Evolutionary conservation across 352 stramenopile species (phyloP).

Genomic region (Phytophthora citricola): DNA sequence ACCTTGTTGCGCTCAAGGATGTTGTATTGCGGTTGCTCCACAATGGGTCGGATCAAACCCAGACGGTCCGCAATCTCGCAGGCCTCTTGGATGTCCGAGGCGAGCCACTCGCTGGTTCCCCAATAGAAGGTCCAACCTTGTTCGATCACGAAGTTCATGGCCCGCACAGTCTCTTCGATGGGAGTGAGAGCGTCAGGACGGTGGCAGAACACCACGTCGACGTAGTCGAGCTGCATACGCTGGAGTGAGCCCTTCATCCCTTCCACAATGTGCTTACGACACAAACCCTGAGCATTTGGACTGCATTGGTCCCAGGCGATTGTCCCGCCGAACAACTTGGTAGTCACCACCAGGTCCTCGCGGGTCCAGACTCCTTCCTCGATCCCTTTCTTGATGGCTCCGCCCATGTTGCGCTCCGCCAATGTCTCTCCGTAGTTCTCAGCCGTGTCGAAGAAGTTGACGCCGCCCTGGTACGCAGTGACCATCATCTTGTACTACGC

Average conservation of each 20-base stretch:
- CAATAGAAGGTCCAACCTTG: slow-evolving; percentile 33
- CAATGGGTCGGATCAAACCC: slow-evolving; percentile 8
- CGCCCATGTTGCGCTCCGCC: slow-evolving; percentile 45
- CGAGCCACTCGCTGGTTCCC: slow-evolving; percentile 14
- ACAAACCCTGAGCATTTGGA: slow-evolving; percentile 40
- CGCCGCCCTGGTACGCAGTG: slow-evolving; percentile 3
- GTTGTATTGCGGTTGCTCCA: slow-evolving; percentile 13
- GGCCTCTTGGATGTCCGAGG: slow-evolving; percentile 7
- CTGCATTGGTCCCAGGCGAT: slow-evolving; percentile 2
- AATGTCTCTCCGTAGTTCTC: slow-evolving; percentile 7
- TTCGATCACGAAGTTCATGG: slow-evolving; percentile 68
- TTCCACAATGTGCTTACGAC: slow-evolving; percentile 58
- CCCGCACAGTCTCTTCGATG: slow-evolving; percentile 61
- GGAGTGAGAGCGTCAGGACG: slow-evolving; percentile 56
- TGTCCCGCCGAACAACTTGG: slow-evolving; percentile 56
- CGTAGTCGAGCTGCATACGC: slow-evolving; percentile 53
- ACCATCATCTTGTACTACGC: slow-evolving; percentile 9
- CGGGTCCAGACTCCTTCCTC: slow-evolving; percentile 41
- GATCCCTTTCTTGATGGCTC: slow-evolving; percentile 49
- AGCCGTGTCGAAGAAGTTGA: slow-evolving; percentile 14
- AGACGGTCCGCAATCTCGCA: slow-evolving; percentile 12
- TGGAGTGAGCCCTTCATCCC: slow-evolving; percentile 46
- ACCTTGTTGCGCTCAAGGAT: slow-evolving; percentile 2
- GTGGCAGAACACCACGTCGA: slow-evolving; percentile 74
- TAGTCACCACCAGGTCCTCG: slow-evolving; percentile 64